These are phyloP conservation scores for Rugonectria rugulosa DNA, from an alignment of 2,329 filamentous ascomycete genomes.

Conservation along the genomic window DNA sequence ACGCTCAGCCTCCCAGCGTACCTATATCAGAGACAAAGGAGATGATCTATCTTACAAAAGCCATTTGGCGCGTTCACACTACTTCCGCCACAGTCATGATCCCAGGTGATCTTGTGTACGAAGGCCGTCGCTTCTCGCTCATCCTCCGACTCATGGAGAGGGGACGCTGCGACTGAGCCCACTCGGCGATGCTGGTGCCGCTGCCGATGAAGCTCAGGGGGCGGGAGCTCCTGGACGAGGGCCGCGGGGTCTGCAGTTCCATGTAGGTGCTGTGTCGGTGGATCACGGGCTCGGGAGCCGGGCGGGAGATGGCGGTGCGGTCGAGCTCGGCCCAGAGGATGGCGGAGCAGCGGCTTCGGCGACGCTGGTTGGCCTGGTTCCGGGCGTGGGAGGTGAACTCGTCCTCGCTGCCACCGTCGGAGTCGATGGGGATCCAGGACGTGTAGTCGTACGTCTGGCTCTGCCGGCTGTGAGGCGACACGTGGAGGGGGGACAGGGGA, in stretches of 20 bases:
- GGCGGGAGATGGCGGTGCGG: background rate
- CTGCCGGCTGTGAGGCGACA: background rate
- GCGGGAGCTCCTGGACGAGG: background rate
- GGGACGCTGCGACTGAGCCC: background rate
- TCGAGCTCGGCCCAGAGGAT: conserved; percentile 4
- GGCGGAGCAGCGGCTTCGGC: conserved; percentile 2
- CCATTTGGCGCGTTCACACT: background rate
- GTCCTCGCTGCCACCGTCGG: conserved; percentile 3
- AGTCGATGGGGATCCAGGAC: background rate
- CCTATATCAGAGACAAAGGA: no score
- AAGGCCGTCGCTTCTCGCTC: background rate
- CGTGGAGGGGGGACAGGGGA: background rate
- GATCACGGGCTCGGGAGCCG: background rate
- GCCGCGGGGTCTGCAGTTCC: background rate
- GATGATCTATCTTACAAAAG: no score
- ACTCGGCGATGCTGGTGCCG: background rate
- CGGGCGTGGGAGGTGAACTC: conserved; percentile 37
- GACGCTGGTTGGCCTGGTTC: conserved; percentile 15
- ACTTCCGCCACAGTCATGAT: background rate
- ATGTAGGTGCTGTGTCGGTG: conserved; percentile 17
- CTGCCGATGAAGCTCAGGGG: background rate
- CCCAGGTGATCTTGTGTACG: background rate
- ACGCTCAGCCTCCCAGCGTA: background rate
- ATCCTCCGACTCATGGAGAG: background rate
- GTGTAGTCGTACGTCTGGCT: background rate